phyloP scores from a whole-genome alignment of 2,329 filamentous ascomycete genomes.

The Grosmannia serpens region DNA sequence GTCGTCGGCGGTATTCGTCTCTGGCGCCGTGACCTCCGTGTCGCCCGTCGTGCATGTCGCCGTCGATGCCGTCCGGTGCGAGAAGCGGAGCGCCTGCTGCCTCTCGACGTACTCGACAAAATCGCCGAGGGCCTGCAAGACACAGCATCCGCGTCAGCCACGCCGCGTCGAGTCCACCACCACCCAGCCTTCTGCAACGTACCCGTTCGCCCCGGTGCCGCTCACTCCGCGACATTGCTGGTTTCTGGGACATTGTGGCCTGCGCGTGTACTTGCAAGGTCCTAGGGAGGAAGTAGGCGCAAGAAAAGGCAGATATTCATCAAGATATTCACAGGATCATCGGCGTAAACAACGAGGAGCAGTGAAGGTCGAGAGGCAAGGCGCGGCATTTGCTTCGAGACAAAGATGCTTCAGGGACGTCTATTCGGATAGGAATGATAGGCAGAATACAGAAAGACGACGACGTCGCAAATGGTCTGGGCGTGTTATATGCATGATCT shows the following conservation, averaged over 20 bases:
- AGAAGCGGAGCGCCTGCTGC: slow-evolving; percentile 67
- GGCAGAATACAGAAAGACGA: too few species aligned
- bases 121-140: slow-evolving; percentile 63
- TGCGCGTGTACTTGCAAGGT: neutral
- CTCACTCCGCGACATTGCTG: slow-evolving; percentile 58
- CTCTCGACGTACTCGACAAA: slow-evolving; percentile 97
- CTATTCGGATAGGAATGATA: too few species aligned
- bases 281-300: slow-evolving; percentile 17
- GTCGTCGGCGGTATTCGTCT: slow-evolving; percentile 17
- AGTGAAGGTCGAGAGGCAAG: neutral
- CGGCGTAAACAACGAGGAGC: neutral
- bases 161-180: neutral
- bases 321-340: neutral
- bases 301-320: slow-evolving; percentile 16
- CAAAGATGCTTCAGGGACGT: too few species aligned
- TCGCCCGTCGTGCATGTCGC: neutral
- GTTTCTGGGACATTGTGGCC: slow-evolving; percentile 38
- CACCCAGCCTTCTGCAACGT: slow-evolving; percentile 19
- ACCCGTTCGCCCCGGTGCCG: slow-evolving; percentile 80
- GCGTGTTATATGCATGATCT: neutral
- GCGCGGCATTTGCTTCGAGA: neutral
- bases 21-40: neutral
- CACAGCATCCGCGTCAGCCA: neutral
- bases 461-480: too few species aligned
- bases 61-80: slow-evolving; percentile 24